Percentiles rank a stretch among this genome's conserved stretches.
Evolutionary conservation across 768 basidiomycete species (phyloP).

Genomic region (Leucocoprinus leucothites): DNA sequence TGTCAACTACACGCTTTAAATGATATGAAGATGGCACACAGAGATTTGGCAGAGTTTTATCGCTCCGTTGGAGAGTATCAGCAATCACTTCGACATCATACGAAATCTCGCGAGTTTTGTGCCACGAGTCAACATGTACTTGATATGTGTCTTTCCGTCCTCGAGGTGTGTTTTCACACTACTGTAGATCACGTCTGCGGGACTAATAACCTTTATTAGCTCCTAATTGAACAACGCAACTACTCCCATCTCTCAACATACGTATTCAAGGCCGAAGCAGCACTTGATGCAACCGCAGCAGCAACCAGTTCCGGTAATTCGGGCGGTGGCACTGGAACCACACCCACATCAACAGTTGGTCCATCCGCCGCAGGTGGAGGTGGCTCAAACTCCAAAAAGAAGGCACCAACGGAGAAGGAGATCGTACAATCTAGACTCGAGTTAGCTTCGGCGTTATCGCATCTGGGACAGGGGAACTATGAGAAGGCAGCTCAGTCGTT

Average conservation of each 20-base stretch:
- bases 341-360: constrained; percentile 14
- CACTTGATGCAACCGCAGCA: constrained; percentile 61
- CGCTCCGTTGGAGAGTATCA: constrained; percentile 69
- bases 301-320: constrained; percentile 17
- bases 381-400: constrained; percentile 29
- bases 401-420: constrained; percentile 57
- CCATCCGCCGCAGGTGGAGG: constrained; percentile 19
- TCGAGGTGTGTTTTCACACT: constrained; percentile 53
- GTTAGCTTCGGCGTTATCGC: constrained; percentile 74
- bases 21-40: constrained; percentile 75
- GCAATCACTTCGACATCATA: constrained; percentile 74
- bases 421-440: constrained; percentile 76
- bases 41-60: constrained; percentile 83
- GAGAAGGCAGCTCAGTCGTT: constrained; percentile 79
- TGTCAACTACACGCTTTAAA: not conserved
- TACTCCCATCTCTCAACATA: constrained; percentile 89
- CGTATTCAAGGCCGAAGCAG: constrained; percentile 93
- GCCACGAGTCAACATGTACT: constrained; percentile 89
- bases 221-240: constrained; percentile 82
- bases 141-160: constrained; percentile 83
- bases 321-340: constrained; percentile 17
- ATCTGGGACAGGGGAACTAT: constrained; percentile 69
- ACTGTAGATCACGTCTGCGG: not conserved
- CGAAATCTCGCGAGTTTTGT: constrained; percentile 92
- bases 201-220: constrained; percentile 34